Percentiles rank a stretch among this genome's conserved stretches.
Evolutionary conservation across 441 rosid genomes (phyloP).

Genomic region (Cnidoscolus chayamansa): DNA sequence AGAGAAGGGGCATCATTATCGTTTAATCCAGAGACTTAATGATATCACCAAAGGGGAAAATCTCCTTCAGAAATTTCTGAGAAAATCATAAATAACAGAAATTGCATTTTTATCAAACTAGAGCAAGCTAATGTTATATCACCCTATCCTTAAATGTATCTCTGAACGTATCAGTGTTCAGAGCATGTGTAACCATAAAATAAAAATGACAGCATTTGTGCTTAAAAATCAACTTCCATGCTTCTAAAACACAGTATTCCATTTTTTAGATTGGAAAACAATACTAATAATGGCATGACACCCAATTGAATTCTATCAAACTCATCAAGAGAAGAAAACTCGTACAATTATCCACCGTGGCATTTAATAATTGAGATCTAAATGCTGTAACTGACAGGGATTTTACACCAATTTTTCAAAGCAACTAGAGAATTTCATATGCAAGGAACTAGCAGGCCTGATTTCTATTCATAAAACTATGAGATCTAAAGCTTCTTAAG

Average conservation of each 20-base stretch:
- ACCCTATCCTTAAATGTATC: no score
- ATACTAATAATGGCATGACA: background rate
- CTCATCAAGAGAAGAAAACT: constrained; percentile 15
- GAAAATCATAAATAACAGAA: background rate
- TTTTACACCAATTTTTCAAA: background rate
- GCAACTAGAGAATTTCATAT: background rate
- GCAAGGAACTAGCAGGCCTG: background rate
- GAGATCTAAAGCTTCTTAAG: background rate
- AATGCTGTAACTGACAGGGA: background rate
- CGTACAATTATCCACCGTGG: background rate
- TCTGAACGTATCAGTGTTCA: background rate
- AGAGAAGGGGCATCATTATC: background rate
- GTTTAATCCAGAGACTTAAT: background rate
- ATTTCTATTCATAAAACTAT: background rate
- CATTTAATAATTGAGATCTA: background rate
- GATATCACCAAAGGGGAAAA: background rate
- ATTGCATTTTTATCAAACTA: background rate
- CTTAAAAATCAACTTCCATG: background rate
- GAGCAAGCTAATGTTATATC: background rate
- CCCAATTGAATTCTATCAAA: constrained; percentile 3
- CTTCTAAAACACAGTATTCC: background rate
- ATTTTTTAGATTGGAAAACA: background rate
- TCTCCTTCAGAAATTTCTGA: background rate
- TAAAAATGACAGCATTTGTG: background rate
- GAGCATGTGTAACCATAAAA: background rate